Base-by-base conservation (phyloP, 306 rosid species). In the Malus fusca region DNA sequence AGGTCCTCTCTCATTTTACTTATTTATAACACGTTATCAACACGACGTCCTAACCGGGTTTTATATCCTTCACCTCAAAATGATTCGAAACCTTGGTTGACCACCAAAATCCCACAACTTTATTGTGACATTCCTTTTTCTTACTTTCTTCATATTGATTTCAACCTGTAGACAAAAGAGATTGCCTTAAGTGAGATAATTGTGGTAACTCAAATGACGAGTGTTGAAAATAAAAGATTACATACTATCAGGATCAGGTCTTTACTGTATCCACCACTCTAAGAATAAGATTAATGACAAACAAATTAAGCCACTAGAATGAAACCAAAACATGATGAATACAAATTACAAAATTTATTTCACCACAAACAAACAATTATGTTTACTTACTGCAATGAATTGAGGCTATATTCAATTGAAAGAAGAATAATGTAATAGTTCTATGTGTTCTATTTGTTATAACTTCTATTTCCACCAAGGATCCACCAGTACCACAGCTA, bases 61-160 rank as follows among this genome's bases (percentile, higher is more conserved):
- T 30, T 30, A 30, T 30, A 30, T 30, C 33, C 5, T 30, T 30
- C 5, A 30, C 5, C 33, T 30, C 33, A 30, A 30, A 30, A 91
- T 87, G 30, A 88, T 88, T 63, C 89, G 86, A 78, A 88, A 90
- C 78, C 93, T 88, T 31, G 90, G 90, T 77, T 84, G 93, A 61
- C 93, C 91, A 72, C 93, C 93, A 59, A 90, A 90, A 82, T 88
- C 93, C 90, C 91, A 88, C 68, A 87, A 77, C 80, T 88, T 90
- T 75, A 90, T 85, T 7, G 86, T 87, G 53, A 88, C 93, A 51
- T 82, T 90, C 64, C 93, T 91, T 80, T 83, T 90, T 6, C 88
- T 90, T 63, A 88, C 87, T 82, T 82, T 90, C 80, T 33, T 90
- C 96, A 88, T 87, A 78, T 88, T 90, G 75, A 90, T 88, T 77